Evolutionary conservation across 1,284 basidiomycete species (phyloP).

Genomic region (Ganoderma resinaceum): DNA sequence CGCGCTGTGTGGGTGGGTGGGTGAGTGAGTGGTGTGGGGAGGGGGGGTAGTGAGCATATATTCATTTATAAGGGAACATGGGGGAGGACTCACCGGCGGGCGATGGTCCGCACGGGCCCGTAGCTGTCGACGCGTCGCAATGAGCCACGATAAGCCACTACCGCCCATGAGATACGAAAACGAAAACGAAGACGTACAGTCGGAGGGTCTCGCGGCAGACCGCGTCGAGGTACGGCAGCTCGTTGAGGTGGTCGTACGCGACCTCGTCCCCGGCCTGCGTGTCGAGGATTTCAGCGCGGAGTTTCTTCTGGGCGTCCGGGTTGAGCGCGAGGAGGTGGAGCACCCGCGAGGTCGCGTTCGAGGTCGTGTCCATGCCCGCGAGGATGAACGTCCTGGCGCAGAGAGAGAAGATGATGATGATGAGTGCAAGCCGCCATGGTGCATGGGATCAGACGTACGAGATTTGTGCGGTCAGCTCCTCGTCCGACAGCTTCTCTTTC

Average conservation of each 20-base stretch:
- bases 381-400: conserved; percentile 34
- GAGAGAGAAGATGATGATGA: neutral
- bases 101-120: conserved; percentile 1
- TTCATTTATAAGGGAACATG: too few species aligned
- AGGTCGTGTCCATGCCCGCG: conserved; percentile 41
- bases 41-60: conserved; percentile 13
- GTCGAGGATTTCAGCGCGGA: conserved; percentile 35
- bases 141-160: too few species aligned
- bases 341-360: conserved; percentile 38
- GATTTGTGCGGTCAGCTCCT: conserved; percentile 38
- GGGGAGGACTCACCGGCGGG: conserved; percentile 6
- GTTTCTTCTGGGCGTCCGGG: conserved; percentile 13
- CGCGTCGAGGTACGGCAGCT: conserved; percentile 42
- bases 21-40: too few species aligned
- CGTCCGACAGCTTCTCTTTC: conserved; percentile 26
- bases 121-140: neutral
- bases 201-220: conserved; percentile 43
- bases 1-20: too few species aligned
- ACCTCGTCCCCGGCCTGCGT: conserved; percentile 31
- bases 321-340: conserved; percentile 31
- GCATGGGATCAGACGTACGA: conserved; percentile 20
- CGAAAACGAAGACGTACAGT: conserved; percentile 22
- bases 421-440: neutral
- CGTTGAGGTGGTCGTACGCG: conserved; percentile 39
- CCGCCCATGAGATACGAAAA: too few species aligned